These are phyloP conservation scores for Verticillium nonalfalfae DNA, from an alignment of 2,329 filamentous ascomycete species.

Conservation along the genomic window DNA sequence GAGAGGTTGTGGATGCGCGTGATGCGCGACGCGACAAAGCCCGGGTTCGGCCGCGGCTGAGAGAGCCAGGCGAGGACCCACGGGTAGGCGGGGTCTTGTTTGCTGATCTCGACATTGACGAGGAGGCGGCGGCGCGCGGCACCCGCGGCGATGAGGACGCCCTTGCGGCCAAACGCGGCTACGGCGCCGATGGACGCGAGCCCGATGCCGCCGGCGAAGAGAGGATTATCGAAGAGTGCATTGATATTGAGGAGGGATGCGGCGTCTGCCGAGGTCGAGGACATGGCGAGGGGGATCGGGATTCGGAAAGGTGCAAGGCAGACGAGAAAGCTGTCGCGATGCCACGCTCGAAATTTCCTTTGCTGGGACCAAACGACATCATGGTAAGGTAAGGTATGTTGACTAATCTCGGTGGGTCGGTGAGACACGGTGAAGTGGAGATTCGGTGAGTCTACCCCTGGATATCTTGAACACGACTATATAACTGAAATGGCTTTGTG, in stretches of 20 bases:
- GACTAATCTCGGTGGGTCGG: neutral
- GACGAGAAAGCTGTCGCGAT: neutral
- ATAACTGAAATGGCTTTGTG: no score
- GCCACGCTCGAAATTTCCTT: neutral
- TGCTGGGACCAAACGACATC: neutral
- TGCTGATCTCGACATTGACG: slow-evolving; percentile 92
- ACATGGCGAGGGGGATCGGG: neutral
- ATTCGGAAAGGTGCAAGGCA: neutral
- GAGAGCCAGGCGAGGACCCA: slow-evolving; percentile 97
- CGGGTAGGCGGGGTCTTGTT: slow-evolving; percentile 85
- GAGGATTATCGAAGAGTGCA: slow-evolving; percentile 56
- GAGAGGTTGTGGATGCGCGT: slow-evolving; percentile 56
- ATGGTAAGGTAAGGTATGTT: no score
- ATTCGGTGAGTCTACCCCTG: no score
- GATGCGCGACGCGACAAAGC: slow-evolving; percentile 50
- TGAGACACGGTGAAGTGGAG: neutral
- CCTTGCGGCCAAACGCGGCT: slow-evolving; percentile 73
- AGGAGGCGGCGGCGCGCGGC: slow-evolving; percentile 79
- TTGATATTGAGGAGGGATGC: slow-evolving; percentile 40
- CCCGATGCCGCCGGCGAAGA: slow-evolving; percentile 72
- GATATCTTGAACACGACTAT: no score
- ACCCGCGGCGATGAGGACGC: slow-evolving; percentile 63
- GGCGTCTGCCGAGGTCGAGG: slow-evolving; percentile 6
- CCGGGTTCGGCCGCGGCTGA: slow-evolving; percentile 60
- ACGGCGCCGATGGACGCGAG: slow-evolving; percentile 83